phyloP scores from a whole-genome alignment of 176 grass and related monocot genomes.

The Oryza australiensis region DNA sequence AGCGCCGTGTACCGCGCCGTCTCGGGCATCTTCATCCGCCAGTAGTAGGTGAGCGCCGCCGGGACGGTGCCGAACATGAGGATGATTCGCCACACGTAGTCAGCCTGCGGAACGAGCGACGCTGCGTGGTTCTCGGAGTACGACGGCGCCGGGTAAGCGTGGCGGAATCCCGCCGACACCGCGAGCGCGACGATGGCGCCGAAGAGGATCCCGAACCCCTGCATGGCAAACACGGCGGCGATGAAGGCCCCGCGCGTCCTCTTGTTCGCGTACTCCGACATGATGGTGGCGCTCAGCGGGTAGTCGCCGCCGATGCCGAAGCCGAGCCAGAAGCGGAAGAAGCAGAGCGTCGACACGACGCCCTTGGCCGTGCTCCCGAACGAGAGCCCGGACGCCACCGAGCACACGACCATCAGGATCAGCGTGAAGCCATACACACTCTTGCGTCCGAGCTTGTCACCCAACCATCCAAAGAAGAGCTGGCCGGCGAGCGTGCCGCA shows the following conservation, averaged over 20 bases:
- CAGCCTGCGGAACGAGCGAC: neutral
- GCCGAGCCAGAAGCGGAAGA: slow-evolving; percentile 95
- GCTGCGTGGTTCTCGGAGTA: neutral
- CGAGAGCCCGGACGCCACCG: slow-evolving; percentile 68
- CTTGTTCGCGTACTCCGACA: slow-evolving; percentile 84
- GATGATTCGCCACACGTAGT: slow-evolving; percentile 19
- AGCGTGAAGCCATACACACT: slow-evolving; percentile 66
- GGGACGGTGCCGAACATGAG: slow-evolving; percentile 26
- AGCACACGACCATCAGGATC: slow-evolving; percentile 61
- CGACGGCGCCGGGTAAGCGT: neutral
- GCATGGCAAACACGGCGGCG: slow-evolving; percentile 71
- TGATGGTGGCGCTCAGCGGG: slow-evolving; percentile 71
- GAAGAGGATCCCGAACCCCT: slow-evolving; percentile 67
- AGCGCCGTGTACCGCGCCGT: slow-evolving; percentile 76
- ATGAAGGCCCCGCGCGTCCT: slow-evolving; percentile 73
- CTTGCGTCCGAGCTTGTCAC: slow-evolving; percentile 80
- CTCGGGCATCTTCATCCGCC: slow-evolving; percentile 87
- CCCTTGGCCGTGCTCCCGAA: slow-evolving; percentile 44
- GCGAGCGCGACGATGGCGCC: slow-evolving; percentile 21
- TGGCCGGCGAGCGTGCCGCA: slow-evolving; percentile 70
- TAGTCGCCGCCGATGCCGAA: slow-evolving; percentile 86
- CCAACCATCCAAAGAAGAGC: slow-evolving; percentile 83
- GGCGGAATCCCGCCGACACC: neutral
- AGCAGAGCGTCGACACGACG: slow-evolving; percentile 72
- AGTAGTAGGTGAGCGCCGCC: slow-evolving; percentile 61